Conservation (phyloP, 805 yeast species). For the Zygotorulaspora chibaensis region DNA sequence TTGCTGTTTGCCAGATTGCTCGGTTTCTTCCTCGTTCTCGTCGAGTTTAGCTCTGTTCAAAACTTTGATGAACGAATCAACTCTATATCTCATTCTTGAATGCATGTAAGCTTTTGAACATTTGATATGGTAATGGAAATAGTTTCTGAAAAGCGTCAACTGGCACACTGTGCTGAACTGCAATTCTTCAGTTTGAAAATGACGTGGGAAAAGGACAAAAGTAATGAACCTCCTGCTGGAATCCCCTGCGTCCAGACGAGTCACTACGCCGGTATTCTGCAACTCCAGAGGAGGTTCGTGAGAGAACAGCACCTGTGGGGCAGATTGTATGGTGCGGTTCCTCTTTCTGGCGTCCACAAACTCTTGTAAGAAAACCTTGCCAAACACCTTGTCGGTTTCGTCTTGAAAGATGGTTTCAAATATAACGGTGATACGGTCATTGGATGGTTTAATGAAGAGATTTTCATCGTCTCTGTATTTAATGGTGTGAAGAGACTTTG, state of each 20-base stretch:
- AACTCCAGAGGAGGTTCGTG: conserved; percentile 94
- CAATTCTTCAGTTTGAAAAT: conserved; percentile 60
- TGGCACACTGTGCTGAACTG: conserved; percentile 58
- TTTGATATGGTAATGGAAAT: conserved; percentile 97
- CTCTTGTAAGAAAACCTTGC: conserved; percentile 86
- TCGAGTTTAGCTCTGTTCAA: conserved; percentile 97
- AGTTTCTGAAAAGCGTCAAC: conserved; percentile 87
- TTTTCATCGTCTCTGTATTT: conserved; percentile 92
- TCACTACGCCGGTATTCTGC: conserved; percentile 36
- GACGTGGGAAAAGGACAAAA: conserved; percentile 79
- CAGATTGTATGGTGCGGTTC: conserved; percentile 90
- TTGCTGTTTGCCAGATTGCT: conserved; percentile 12
- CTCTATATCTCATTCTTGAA: conserved; percentile 96
- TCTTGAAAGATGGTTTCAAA: conserved; percentile 93
- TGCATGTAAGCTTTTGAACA: conserved; percentile 98
- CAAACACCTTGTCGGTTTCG: conserved; percentile 90
- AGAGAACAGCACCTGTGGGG: conserved; percentile 94
- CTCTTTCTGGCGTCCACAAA: conserved; percentile 94
- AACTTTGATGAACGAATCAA: conserved; percentile 88
- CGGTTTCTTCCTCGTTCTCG: conserved; percentile 58
- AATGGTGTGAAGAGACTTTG: conserved; percentile 38
- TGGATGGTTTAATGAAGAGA: conserved; percentile 84
- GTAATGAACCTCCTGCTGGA: conserved; percentile 46
- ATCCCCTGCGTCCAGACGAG: conserved; percentile 22
- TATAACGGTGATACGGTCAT: conserved; percentile 94